Conservation (phyloP, 2,329 filamentous ascomycete species). For the Clarireedia homoeocarpa region DNA sequence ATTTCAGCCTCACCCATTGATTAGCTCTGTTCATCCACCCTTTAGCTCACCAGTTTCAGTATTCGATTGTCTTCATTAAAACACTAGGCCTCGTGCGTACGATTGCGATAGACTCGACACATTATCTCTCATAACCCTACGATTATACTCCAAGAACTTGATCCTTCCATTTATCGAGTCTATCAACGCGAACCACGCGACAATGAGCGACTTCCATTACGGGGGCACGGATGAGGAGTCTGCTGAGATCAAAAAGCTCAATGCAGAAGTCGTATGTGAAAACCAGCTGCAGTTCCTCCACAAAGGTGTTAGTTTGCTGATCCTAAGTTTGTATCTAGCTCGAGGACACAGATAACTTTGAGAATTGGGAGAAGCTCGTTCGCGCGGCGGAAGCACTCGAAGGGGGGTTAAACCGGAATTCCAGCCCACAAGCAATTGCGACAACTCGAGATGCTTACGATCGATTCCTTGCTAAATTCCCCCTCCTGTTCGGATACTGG, state of each 20-base stretch:
- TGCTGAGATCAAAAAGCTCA: conserved; percentile 71
- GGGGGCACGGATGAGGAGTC: conserved; percentile 75
- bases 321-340: conserved; percentile 15
- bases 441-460: conserved; percentile 85
- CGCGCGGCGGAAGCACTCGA: conserved; percentile 77
- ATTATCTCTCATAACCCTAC: no score
- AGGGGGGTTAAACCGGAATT: conserved; percentile 92
- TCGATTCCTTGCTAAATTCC: conserved; percentile 88
- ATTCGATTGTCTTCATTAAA: conserved; percentile 1
- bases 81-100: no score
- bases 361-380: conserved; percentile 89
- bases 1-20: conserved; percentile 1
- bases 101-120: no score
- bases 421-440: conserved; percentile 85
- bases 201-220: conserved; percentile 67
- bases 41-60: not conserved
- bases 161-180: not conserved
- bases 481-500: conserved; percentile 96
- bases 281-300: not conserved
- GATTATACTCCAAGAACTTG: not conserved
- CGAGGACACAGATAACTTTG: conserved; percentile 78
- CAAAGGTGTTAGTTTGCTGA: conserved; percentile 11
- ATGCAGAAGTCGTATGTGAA: conserved; percentile 65
- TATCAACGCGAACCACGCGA: conserved; percentile 1
- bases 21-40: not conserved